Evolutionary conservation across 2,329 filamentous ascomycete species (phyloP).

Genomic region (Fusarium decemcellulare): DNA sequence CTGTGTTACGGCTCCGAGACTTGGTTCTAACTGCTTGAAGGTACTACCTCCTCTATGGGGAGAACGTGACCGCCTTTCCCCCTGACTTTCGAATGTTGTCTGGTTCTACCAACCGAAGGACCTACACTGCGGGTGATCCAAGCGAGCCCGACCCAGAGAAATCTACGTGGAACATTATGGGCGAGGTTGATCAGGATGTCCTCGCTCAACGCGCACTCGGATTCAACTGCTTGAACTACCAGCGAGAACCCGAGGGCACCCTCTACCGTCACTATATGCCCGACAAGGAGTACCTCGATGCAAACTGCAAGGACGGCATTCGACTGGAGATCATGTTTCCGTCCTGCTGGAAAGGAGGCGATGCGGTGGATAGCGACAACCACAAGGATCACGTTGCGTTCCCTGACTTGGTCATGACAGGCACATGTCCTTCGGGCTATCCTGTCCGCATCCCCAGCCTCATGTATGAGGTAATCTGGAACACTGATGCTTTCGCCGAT

Average conservation of each 20-base stretch:
- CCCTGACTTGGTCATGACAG: slow-evolving; percentile 81
- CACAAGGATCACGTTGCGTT: slow-evolving; percentile 82
- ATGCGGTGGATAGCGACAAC: slow-evolving; percentile 68
- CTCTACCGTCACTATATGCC: slow-evolving; percentile 88
- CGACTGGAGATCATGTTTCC: slow-evolving; percentile 91
- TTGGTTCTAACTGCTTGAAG: slow-evolving; percentile 56
- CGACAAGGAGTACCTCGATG: slow-evolving; percentile 83
- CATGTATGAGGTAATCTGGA: slow-evolving; percentile 90
- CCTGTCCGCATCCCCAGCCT: slow-evolving; percentile 79
- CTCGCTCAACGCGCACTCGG: slow-evolving; percentile 87
- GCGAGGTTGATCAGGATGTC: slow-evolving; percentile 75
- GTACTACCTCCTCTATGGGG: slow-evolving; percentile 85
- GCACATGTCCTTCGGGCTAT: slow-evolving; percentile 80
- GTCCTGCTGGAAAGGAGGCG: slow-evolving; percentile 87
- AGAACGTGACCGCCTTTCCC: slow-evolving; percentile 81
- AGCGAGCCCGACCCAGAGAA: slow-evolving; percentile 75
- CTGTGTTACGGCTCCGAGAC: neutral
- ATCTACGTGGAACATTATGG: slow-evolving; percentile 76
- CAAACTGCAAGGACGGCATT: slow-evolving; percentile 85
- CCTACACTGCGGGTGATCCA: slow-evolving; percentile 78
- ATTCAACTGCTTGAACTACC: slow-evolving; percentile 96
- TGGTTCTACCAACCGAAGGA: slow-evolving; percentile 77
- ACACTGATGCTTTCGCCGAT: slow-evolving; percentile 75
- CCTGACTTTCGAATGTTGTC: slow-evolving; percentile 85
- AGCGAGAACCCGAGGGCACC: slow-evolving; percentile 74